Evolutionary conservation across 257 asterid species (phyloP).

Genomic region (Solanum chiquidenum): DNA sequence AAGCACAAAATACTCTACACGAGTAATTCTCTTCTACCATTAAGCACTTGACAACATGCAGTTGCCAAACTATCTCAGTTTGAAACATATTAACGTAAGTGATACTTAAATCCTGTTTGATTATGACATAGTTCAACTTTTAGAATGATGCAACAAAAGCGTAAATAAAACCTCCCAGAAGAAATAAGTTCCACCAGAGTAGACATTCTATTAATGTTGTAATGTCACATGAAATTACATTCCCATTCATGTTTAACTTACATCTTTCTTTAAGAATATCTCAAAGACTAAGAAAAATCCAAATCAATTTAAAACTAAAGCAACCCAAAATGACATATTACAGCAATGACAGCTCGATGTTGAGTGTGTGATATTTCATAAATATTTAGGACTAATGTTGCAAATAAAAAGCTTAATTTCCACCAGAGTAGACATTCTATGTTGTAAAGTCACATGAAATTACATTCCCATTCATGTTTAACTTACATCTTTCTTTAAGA

Average conservation of each 20-base stretch:
- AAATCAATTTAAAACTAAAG: neutral
- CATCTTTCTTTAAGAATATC: neutral
- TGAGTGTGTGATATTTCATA: neutral
- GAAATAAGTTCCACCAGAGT: neutral
- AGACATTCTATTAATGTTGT: neutral
- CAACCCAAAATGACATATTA: neutral
- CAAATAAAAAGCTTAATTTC: neutral
- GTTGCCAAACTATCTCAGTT: neutral
- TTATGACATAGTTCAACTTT: neutral
- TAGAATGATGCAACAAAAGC: neutral
- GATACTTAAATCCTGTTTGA: neutral
- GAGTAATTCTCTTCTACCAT: neutral
- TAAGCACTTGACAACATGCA: neutral
- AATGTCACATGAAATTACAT: neutral
- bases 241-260: neutral
- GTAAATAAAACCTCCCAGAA: neutral
- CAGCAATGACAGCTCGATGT: neutral
- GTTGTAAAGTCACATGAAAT: no score
- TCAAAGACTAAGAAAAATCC: neutral
- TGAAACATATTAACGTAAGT: neutral
- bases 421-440: no score
- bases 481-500: neutral
- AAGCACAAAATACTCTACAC: neutral
- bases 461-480: neutral
- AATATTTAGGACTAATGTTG: neutral